Evolutionary conservation across 2,329 filamentous ascomycete species (phyloP), one percentile per base, ranked within the genome.

Genomic region (Achaetomium macrosporum): DNA sequence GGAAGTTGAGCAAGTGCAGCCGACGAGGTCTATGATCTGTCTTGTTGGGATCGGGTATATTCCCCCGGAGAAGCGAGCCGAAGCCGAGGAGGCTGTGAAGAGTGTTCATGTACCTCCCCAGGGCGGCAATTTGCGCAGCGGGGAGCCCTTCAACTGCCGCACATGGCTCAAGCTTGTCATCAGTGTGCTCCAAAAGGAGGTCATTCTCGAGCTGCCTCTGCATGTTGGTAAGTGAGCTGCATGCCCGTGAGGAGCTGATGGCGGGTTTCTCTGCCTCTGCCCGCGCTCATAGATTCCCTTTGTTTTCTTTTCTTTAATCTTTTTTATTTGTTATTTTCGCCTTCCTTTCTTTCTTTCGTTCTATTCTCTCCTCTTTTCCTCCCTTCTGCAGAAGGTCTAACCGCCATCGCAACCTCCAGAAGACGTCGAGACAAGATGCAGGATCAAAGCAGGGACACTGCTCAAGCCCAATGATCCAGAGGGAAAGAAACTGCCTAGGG

Each of bases 111-210:
- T 45, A 31, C 42, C 31, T n/a, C 30, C 42, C 9, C 30, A 36
- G 16, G 42, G 42, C 31, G 42, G 42, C 11, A 45, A 16, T 3
- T 10, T 45, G 42, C 42, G 30, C 5, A 45, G 16, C 10, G 42
- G 42, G 2, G 42, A 45, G 17, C 43, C 43, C 17, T 45, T 45
- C 17, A 45, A 45, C 31, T 45, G 43, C 31, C 43, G 43, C n/a
- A 45, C 43, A 5, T 37, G 43, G 43, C 43, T 45, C 16, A 45
- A 45, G 31, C 43, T 45, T 25, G 43, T 31, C 9, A n/a, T 45
- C 17, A 11, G 29, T 25, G 43, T 17, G 5, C 43, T 45, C 5
- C 43, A 45, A 25, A 45, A 36, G 43, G 43, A 16, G 10, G 43
- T 31, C 9, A 10, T 45, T 20, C 30, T 45, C 17, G 16, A 25